Evolutionary conservation across 768 basidiomycete species (phyloP).

Genomic region (Boletus vinaceobasis): DNA sequence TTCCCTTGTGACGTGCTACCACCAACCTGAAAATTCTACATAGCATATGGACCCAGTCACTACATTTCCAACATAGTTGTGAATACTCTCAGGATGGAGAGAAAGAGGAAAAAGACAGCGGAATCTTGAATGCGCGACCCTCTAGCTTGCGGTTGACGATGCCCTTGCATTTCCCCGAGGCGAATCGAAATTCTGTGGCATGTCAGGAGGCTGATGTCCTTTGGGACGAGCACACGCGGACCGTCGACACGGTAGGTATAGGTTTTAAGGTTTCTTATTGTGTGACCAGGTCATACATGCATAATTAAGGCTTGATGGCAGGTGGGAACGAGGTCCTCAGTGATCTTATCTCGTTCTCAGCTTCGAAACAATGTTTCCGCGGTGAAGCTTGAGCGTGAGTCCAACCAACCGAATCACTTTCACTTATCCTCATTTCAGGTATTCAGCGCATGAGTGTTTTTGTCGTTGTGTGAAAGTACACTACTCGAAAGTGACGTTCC

Average conservation of each 20-base stretch:
- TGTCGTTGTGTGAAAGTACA: neutral
- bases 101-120: neutral
- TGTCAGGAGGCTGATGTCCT: neutral
- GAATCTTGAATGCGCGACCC: neutral
- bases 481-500: neutral
- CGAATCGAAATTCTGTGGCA: neutral
- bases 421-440: neutral
- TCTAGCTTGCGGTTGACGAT: too few species aligned
- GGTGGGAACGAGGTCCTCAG: neutral
- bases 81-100: neutral
- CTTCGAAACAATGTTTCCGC: neutral
- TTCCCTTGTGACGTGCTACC: neutral
- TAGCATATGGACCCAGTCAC: neutral
- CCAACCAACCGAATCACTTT: neutral
- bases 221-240: neutral
- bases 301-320: neutral
- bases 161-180: neutral
- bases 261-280: too few species aligned
- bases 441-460: neutral
- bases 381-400: slow-evolving; percentile 7
- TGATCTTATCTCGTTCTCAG: slow-evolving; percentile 14
- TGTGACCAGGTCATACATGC: neutral
- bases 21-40: neutral
- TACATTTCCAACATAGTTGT: neutral
- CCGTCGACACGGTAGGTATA: neutral